These are phyloP conservation scores for Phytophthora brassicae DNA, from an alignment of 352 stramenopile genomes.

Conservation along the genomic window DNA sequence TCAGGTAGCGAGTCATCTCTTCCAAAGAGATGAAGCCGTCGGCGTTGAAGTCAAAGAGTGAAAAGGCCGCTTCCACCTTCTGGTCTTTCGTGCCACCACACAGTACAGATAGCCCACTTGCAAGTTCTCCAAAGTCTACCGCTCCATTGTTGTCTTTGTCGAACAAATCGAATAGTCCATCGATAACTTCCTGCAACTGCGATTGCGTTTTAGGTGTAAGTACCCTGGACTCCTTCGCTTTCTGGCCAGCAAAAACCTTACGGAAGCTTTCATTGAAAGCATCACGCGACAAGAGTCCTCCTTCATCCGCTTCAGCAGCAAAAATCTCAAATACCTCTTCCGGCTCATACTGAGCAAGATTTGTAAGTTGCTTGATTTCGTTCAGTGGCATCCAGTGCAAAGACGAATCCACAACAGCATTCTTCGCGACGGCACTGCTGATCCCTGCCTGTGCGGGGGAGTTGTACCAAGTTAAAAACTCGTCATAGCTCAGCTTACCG, in stretches of 20 bases:
- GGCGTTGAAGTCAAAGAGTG: conserved; percentile 88
- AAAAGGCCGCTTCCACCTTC: conserved; percentile 84
- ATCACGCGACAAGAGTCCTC: conserved; percentile 68
- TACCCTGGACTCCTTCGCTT: conserved; percentile 9
- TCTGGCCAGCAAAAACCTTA: conserved; percentile 53
- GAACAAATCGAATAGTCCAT: conserved; percentile 82
- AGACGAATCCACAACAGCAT: conserved; percentile 71
- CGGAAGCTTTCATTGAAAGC: conserved; percentile 82
- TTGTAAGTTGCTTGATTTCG: conserved; percentile 82
- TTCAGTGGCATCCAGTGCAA: conserved; percentile 84
- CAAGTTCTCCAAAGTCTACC: conserved; percentile 86
- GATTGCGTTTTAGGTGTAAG: conserved; percentile 33
- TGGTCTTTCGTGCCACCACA: conserved; percentile 85
- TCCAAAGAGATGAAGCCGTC: conserved; percentile 87
- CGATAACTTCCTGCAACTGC: conserved; percentile 59
- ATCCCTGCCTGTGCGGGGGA: conserved; percentile 68
- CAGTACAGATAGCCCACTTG: conserved; percentile 79
- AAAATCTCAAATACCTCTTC: conserved; percentile 90
- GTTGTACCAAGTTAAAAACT: conserved; percentile 89
- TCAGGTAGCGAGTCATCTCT: conserved; percentile 88
- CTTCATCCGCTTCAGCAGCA: conserved; percentile 68
- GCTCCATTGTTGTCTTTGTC: conserved; percentile 69
- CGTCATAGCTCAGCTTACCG: conserved; percentile 84
- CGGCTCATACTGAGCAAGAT: conserved; percentile 71
- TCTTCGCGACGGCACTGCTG: conserved; percentile 69